Evolutionary conservation across 2,329 filamentous ascomycete species (phyloP).

Genomic region (Diaporthe sp.): DNA sequence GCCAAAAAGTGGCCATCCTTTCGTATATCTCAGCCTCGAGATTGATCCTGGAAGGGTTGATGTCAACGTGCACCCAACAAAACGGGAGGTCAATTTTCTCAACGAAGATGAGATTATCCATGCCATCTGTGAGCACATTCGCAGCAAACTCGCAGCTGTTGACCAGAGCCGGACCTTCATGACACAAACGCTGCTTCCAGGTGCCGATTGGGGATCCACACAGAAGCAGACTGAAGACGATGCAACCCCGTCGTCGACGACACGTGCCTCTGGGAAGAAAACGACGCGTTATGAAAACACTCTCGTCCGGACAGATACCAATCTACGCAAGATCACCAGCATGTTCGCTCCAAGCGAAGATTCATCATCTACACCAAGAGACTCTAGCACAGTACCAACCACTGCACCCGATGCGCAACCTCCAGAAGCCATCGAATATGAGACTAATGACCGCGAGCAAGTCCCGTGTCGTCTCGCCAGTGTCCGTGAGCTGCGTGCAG

Average conservation of each 20-base stretch:
- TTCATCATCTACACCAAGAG: constrained; percentile 49
- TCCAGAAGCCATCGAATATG: constrained; percentile 76
- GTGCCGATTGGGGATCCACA: constrained; percentile 59
- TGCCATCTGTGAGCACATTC: constrained; percentile 84
- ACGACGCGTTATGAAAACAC: constrained; percentile 82
- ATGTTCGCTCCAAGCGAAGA: constrained; percentile 80
- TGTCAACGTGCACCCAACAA: constrained; percentile 98
- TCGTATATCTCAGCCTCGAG: constrained; percentile 91
- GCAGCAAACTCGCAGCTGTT: constrained; percentile 83
- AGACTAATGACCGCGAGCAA: constrained; percentile 74
- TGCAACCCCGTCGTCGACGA: constrained; percentile 42
- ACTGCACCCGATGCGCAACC: constrained; percentile 38
- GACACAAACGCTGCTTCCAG: constrained; percentile 90
- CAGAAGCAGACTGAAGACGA: constrained; percentile 48
- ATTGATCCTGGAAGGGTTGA: constrained; percentile 94
- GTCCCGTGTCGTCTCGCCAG: constrained; percentile 83
- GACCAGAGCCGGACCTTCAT: constrained; percentile 95
- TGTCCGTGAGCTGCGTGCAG: constrained; percentile 84
- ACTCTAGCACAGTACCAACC: constrained; percentile 45
- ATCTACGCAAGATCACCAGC: constrained; percentile 92
- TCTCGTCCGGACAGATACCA: constrained; percentile 90
- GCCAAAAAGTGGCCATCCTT: constrained; percentile 94
- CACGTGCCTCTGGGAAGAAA: constrained; percentile 47
- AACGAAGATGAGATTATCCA: constrained; percentile 98
- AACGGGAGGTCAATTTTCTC: constrained; percentile 95